A percentile compares a stretch with the other conserved stretches of the same genome.
Conservation (phyloP, 2,329 filamentous ascomycete genomes). For the Aspergillus sp. region DNA sequence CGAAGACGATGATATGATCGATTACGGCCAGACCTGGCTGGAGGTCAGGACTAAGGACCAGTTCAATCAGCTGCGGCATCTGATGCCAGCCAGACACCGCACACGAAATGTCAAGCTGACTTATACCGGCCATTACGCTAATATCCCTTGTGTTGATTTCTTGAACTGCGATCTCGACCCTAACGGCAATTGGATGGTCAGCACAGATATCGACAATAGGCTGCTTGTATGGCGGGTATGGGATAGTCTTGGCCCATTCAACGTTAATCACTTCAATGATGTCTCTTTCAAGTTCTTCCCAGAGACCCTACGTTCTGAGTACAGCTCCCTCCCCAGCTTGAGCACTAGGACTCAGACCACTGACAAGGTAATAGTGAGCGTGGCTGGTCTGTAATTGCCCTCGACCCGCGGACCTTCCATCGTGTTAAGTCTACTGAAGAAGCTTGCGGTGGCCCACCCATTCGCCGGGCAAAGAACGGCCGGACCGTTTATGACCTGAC, state of each 20-base stretch:
- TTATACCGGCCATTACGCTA: slow-evolving; percentile 48
- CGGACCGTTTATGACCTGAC: slow-evolving; percentile 35
- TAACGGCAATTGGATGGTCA: slow-evolving; percentile 58
- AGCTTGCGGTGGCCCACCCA: slow-evolving; percentile 44
- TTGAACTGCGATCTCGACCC: slow-evolving; percentile 60
- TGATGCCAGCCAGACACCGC: slow-evolving; percentile 37
- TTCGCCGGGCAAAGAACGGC: slow-evolving; percentile 18
- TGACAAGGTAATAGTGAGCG: slow-evolving; percentile 28
- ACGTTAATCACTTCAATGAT: slow-evolving; percentile 35
- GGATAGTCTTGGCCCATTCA: slow-evolving; percentile 36
- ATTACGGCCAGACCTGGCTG: slow-evolving; percentile 38
- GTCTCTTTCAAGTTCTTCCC: slow-evolving; percentile 23
- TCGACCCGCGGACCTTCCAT: slow-evolving; percentile 49
- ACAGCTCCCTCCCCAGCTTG: slow-evolving; percentile 5
- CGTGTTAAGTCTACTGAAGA: slow-evolving; percentile 36
- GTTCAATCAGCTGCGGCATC: slow-evolving; percentile 31
- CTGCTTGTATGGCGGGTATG: slow-evolving; percentile 54
- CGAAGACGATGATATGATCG: slow-evolving; percentile 19
- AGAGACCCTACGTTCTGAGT: slow-evolving; percentile 31
- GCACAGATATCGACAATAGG: slow-evolving; percentile 57
- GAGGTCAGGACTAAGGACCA: slow-evolving; percentile 28
- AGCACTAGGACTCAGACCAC: background rate
- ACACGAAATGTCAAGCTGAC: slow-evolving; percentile 46
- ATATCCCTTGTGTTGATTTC: slow-evolving; percentile 62
- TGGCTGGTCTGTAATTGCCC: slow-evolving; percentile 51